These are phyloP conservation scores for Elsinoe arachidis DNA, from an alignment of 2,329 filamentous ascomycete species.

Conservation along the genomic window DNA sequence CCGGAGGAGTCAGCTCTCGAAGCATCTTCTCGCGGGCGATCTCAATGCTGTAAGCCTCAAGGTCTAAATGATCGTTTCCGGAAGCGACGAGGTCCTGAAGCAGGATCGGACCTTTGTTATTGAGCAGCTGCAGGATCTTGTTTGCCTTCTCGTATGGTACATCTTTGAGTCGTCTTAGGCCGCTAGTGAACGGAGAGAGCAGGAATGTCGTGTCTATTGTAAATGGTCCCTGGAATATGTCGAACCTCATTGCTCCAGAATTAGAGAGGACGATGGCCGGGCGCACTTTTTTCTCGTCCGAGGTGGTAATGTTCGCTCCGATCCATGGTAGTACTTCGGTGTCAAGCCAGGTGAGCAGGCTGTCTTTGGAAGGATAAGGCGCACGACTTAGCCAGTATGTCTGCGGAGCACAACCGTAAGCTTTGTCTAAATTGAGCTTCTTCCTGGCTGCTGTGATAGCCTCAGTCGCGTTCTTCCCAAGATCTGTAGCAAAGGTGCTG, in stretches of 20 bases:
- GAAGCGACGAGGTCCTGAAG: conserved; percentile 21
- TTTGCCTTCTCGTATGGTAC: conserved; percentile 71
- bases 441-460: conserved; percentile 63
- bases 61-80: conserved; percentile 28
- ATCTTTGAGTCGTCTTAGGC: conserved; percentile 66
- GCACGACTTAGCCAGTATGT: conserved; percentile 75
- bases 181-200: conserved; percentile 78
- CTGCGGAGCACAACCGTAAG: conserved; percentile 74
- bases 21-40: conserved; percentile 6
- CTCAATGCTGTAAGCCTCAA: conserved; percentile 3
- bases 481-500: conserved; percentile 64
- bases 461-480: conserved; percentile 62
- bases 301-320: conserved; percentile 33
- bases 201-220: conserved; percentile 81
- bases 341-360: conserved; percentile 74
- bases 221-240: conserved; percentile 87
- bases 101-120: conserved; percentile 48
- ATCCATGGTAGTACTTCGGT: conserved; percentile 63
- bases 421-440: conserved; percentile 60
- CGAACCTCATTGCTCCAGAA: conserved; percentile 86
- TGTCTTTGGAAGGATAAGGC: conserved; percentile 63
- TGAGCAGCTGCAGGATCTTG: conserved; percentile 54
- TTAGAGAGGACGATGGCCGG: conserved; percentile 71
- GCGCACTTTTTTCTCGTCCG: conserved; percentile 36
- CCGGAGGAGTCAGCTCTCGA: conserved; percentile 13